Evolutionary conservation across 257 asterid genomes (phyloP), one percentile per base, ranked within the genome.

Genomic region (Knoxia roxburghii): DNA sequence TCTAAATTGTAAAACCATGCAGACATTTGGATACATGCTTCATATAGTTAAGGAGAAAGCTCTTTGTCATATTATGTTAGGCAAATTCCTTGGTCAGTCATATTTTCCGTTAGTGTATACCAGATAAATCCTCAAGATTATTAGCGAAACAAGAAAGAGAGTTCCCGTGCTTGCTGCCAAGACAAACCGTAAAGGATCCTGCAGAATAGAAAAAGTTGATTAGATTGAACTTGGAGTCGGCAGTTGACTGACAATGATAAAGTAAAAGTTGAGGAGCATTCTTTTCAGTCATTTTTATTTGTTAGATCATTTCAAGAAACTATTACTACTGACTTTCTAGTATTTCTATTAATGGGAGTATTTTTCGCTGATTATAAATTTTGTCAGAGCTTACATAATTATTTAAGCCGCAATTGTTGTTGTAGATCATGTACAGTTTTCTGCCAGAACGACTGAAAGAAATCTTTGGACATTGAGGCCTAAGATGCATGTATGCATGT

Each of bases 131-230:
- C 98, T 87, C 72, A 91, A 80, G 73, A 91, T 88, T 48, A 89
- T 87, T 55, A 91, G 71, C 26, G 96, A 75, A 61, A 91, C 96
- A 67, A 91, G 81, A 70, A 91, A 86, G 37, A 87, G 89, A 60
- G 98, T 87, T 69, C 98, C 98, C 1, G 87, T 89, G 55, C 95
- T 83, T 14, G 96, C 90, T 43, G 98, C 87, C 23, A 91, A 86
- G 33, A 40, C 76, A 50, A 91, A 91, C 27, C 82, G 85, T 29
- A 89, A 68, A 65, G 97, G 95, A 68, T 91, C 98, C 96, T 91
- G 89, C 75, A 72, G 58, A 57, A 78, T 70, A 68, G 50, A 46
- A 68, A 23, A 30, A 33, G 60, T 29, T 48, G 23, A 13, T 35
- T 2, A 37, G 27, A 20, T 56, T 39, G 13, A 39, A 65, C 40